phyloP scores from a whole-genome alignment of 352 stramenopile genomes.

The Pythium grandisporangium region DNA sequence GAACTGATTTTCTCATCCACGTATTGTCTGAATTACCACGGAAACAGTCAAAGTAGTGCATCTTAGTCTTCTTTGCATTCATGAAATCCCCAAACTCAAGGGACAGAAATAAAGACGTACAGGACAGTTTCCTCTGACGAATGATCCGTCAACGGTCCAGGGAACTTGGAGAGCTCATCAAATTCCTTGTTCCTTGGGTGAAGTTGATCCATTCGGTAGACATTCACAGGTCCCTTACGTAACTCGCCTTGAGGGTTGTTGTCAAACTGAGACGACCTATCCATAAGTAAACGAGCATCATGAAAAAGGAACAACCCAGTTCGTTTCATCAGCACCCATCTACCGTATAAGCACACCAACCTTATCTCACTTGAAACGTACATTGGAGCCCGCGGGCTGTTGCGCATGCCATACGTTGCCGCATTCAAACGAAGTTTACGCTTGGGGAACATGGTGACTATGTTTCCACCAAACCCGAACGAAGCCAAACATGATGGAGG shows the following conservation, averaged over 20 bases:
- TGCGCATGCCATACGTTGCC: slow-evolving; percentile 27
- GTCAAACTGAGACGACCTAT: slow-evolving; percentile 43
- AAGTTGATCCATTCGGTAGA: slow-evolving; percentile 78
- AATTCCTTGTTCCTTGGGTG: slow-evolving; percentile 63
- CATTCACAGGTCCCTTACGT: slow-evolving; percentile 67
- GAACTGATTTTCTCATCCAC: slow-evolving; percentile 47
- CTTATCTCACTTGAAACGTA: slow-evolving; percentile 18
- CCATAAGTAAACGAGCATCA: neutral
- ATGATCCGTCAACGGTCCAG: slow-evolving; percentile 59
- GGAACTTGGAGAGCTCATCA: slow-evolving; percentile 65
- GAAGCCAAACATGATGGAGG: slow-evolving; percentile 65
- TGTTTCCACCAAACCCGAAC: slow-evolving; percentile 84
- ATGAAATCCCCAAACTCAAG: neutral
- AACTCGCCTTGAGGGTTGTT: slow-evolving; percentile 44
- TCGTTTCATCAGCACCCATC: too few species aligned
- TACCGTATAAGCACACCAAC: too few species aligned
- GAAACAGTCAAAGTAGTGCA: neutral
- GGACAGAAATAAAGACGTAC: slow-evolving; percentile 10
- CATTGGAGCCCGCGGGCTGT: slow-evolving; percentile 47
- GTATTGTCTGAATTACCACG: slow-evolving; percentile 23
- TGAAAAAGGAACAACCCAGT: neutral
- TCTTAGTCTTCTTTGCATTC: neutral
- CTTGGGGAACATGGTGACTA: slow-evolving; percentile 87
- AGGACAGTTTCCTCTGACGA: slow-evolving; percentile 52
- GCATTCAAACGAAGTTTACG: slow-evolving; percentile 73